Evolutionary conservation across 2,329 filamentous ascomycete genomes (phyloP).

Genomic region (Nemania sp.): DNA sequence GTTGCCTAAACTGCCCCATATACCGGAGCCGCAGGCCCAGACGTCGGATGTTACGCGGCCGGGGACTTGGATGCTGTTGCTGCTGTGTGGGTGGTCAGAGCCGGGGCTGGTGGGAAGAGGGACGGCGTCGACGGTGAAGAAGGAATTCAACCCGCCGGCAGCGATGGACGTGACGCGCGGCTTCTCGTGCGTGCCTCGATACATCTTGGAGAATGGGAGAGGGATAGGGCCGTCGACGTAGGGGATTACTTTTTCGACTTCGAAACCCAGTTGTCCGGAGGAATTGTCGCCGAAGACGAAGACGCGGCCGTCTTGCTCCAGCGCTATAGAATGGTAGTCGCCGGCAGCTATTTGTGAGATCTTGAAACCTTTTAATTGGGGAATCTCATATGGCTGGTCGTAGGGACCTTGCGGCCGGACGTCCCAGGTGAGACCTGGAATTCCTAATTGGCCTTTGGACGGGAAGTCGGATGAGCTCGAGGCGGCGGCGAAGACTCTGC

Average conservation of each 20-base stretch:
- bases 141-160: slow-evolving; percentile 85
- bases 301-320: slow-evolving; percentile 74
- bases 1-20: slow-evolving; percentile 80
- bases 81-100: slow-evolving; percentile 38
- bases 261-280: slow-evolving; percentile 86
- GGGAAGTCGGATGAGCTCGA: slow-evolving; percentile 79
- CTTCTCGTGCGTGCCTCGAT: slow-evolving; percentile 64
- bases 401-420: slow-evolving; percentile 77
- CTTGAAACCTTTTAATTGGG: slow-evolving; percentile 69
- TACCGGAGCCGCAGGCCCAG: slow-evolving; percentile 85
- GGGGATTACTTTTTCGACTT: slow-evolving; percentile 63
- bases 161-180: slow-evolving; percentile 76
- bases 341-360: slow-evolving; percentile 78
- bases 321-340: slow-evolving; percentile 80
- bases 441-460: slow-evolving; percentile 80
- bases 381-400: slow-evolving; percentile 81
- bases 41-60: slow-evolving; percentile 71
- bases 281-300: slow-evolving; percentile 93
- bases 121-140: slow-evolving; percentile 80
- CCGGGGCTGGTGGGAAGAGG: slow-evolving; percentile 56
- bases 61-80: slow-evolving; percentile 44
- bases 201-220: slow-evolving; percentile 72
- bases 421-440: slow-evolving; percentile 79
- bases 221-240: slow-evolving; percentile 71
- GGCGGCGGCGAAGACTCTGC: slow-evolving; percentile 87